These are phyloP conservation scores for Lodderomyces jiufengensis DNA, from an alignment of 1,139 yeast species.

Conservation along the genomic window DNA sequence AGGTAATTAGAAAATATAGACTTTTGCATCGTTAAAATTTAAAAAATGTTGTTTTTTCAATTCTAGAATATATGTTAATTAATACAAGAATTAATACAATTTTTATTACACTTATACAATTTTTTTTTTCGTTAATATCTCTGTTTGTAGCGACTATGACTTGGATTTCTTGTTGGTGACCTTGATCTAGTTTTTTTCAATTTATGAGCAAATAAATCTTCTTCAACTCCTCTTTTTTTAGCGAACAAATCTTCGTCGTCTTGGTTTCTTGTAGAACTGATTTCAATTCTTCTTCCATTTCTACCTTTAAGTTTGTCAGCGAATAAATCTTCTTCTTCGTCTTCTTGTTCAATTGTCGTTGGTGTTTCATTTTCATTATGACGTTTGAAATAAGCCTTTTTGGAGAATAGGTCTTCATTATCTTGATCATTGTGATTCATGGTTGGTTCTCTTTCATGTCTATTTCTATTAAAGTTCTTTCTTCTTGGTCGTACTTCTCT, in stretches of 20 bases:
- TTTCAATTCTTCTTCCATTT: slow-evolving; percentile 32
- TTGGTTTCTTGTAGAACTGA: slow-evolving; percentile 15
- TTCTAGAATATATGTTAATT: slow-evolving; percentile 34
- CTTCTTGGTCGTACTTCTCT: slow-evolving; percentile 26
- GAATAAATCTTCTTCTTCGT: slow-evolving; percentile 17
- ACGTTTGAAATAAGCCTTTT: too few relatives aligned
- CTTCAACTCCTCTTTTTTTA: too few relatives aligned
- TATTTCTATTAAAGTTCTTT: slow-evolving; percentile 10
- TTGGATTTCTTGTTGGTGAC: slow-evolving; percentile 16
- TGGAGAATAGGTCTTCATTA: too few relatives aligned
- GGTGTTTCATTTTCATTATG: too few relatives aligned
- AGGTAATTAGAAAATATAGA: slow-evolving; percentile 90
- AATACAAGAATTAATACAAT: background rate
- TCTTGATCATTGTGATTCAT: too few relatives aligned
- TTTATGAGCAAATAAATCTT: slow-evolving; percentile 15
- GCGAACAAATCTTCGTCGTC: slow-evolving; percentile 25
- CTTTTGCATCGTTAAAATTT: slow-evolving; percentile 24
- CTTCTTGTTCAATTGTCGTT: slow-evolving; percentile 20
- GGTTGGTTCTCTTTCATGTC: slow-evolving; percentile 8
- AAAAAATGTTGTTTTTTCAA: slow-evolving; percentile 49
- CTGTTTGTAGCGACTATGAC: slow-evolving; percentile 9
- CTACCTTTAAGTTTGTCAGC: slow-evolving; percentile 12
- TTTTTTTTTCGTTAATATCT: too few relatives aligned
- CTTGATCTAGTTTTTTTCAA: slow-evolving; percentile 15
- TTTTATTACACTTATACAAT: too few relatives aligned